These are phyloP conservation scores for Colletotrichum horii DNA, from an alignment of 2,329 filamentous ascomycete species.

Conservation along the genomic window DNA sequence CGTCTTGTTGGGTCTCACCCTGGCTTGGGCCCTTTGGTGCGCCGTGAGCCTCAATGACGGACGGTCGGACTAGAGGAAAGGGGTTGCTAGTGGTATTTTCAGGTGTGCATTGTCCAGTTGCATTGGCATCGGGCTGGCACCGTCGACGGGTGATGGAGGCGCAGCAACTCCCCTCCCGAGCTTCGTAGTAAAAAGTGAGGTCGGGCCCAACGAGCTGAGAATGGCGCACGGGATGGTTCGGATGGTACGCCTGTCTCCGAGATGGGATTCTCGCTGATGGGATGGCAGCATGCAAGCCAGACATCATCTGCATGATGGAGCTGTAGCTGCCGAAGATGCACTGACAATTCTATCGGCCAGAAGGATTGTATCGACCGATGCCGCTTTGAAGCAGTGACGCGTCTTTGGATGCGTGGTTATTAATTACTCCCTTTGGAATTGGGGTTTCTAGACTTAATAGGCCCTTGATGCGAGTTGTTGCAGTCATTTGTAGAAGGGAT, in stretches of 20 bases:
- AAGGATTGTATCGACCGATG: neutral
- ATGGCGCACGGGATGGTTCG: neutral
- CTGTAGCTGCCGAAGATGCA: neutral
- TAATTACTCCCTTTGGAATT: neutral
- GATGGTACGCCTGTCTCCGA: neutral
- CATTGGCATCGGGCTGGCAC: neutral
- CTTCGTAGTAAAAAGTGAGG: neutral
- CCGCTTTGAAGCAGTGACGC: neutral
- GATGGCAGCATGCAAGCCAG: neutral
- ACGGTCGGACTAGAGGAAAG: neutral
- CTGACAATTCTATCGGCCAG: neutral
- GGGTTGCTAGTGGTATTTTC: neutral
- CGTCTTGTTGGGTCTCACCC: neutral
- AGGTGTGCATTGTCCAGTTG: conserved; percentile 1
- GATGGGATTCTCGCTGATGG: neutral
- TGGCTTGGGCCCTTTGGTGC: neutral
- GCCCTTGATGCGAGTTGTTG: neutral
- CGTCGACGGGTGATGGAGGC: conserved; percentile 5
- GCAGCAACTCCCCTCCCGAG: neutral
- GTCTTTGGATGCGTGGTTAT: neutral
- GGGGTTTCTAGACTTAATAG: neutral
- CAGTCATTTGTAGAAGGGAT: neutral
- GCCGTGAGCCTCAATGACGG: neutral
- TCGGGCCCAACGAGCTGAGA: neutral
- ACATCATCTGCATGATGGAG: neutral